A percentile compares a stretch with the other conserved stretches of the same genome.
phyloP scores from a whole-genome alignment of 208 protist genomes.

The Lotmaria passim region DNA sequence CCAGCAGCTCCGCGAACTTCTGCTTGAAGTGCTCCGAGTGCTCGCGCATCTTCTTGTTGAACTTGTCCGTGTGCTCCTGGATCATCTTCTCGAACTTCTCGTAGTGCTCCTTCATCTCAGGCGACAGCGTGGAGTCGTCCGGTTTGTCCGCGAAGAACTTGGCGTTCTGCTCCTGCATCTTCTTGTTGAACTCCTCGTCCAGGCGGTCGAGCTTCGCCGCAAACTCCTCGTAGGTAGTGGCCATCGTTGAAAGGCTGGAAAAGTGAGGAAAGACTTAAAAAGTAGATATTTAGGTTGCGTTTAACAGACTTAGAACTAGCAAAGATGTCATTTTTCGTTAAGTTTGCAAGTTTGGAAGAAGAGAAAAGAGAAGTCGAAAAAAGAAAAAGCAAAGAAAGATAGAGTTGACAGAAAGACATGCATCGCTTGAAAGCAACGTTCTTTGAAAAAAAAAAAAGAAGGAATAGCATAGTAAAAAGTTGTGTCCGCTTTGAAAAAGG shows the following conservation, averaged over 20 bases:
- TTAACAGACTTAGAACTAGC: slow-evolving; percentile 10
- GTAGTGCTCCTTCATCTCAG: slow-evolving; percentile 93
- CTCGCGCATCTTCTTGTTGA: slow-evolving; percentile 93
- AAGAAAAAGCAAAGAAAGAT: neutral
- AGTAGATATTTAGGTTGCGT: neutral
- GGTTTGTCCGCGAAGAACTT: slow-evolving; percentile 93
- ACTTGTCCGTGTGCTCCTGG: slow-evolving; percentile 93
- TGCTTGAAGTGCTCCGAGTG: slow-evolving; percentile 92
- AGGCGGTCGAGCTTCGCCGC: slow-evolving; percentile 90
- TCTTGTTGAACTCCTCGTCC: slow-evolving; percentile 88
- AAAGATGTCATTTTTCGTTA: slow-evolving; percentile 12
- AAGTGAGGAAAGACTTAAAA: slow-evolving; percentile 9
- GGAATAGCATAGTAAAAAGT: no score
- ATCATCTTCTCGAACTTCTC: slow-evolving; percentile 93
- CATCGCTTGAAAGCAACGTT: no score
- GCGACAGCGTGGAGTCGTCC: slow-evolving; percentile 85
- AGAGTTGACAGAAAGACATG: no score
- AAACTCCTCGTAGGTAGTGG: slow-evolving; percentile 90
- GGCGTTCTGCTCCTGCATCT: slow-evolving; percentile 93
- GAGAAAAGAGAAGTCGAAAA: neutral
- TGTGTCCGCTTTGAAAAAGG: no score
- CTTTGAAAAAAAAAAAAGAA: no score
- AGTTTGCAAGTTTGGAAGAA: neutral
- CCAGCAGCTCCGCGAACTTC: slow-evolving; percentile 88
- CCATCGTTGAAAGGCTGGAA: slow-evolving; percentile 42